Base-by-base conservation (phyloP, 2,329 filamentous ascomycete genomes). In the Cyphellophora attinorum region DNA sequence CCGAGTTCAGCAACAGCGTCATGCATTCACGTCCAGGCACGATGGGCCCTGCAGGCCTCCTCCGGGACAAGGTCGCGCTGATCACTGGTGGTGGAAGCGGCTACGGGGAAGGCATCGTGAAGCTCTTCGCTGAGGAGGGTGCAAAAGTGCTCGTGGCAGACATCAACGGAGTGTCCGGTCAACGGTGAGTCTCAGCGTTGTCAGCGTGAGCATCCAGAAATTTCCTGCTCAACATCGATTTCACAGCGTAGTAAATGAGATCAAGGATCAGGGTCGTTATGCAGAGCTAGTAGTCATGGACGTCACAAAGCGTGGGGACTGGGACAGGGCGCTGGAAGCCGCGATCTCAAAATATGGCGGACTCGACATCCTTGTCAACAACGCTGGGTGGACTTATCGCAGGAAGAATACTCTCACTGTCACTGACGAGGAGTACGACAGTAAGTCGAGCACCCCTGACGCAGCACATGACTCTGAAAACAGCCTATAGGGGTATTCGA, bases 361-460 rank as follows among this genome's bases (percentile, higher is more conserved):
- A 2, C 6, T 43, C 16, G 40, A 43, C 31, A 40, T 43, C 19
- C 31, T 43, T 11, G 31, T 43, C 23, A 43, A 43, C 21, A 44
- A 41, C 18, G 41, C 41, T 19, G 41, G 40, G n/a, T 68, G 65
- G 55, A 40, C 38, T 5, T 40, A 41, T 30, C 37, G 32, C 30
- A 42, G 31, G 17, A 40, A 62, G 54, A 57, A 59, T 2, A 60
- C 60, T 2, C 31, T 46, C 3, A 57, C 61, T 27, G 60, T 64
- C 11, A 60, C 60, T 3, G 53, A 62, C 5, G 53, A 48, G 4
- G 60, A 64, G 35, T 64, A 59, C 50, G 56, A 63, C 34, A 53
- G 36, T 38, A 15, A 21, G 36, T 30, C 29, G n/a, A n/a, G n/a
- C n/a, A n/a, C n/a, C n/a, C n/a, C n/a, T n/a, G n/a, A n/a, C n/a